Evolutionary conservation across 495 filamentous ascomycete genomes (phyloP), one percentile per base, ranked within the genome.

Genomic region (Xylaria intraflava): DNA sequence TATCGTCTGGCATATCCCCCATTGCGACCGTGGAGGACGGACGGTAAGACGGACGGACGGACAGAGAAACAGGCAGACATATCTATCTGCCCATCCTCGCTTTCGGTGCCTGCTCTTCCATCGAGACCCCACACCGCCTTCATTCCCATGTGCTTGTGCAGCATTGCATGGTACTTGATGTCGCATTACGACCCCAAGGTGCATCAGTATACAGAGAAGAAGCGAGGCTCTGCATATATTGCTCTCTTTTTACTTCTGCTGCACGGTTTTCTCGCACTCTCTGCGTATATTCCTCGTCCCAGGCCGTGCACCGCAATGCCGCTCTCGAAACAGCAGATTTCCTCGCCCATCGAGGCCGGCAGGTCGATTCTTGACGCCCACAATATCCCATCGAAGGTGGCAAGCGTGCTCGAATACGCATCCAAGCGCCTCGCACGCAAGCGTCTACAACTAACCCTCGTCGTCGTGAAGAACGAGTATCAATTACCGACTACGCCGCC

Each of bases 321-420:
- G 46, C 51, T 76, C 45, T 53, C 55, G 42, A 79, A 74, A 66
- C 67, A 68, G 35, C 66, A 66, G 47, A 81, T 80, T 55, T 80
- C 78, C 0, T 70, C 75, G 35, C 77, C 78, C n/a, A 70, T 81
- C 35, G 78, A 79, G 55, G 77, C 78, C 16, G 76, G 77, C 6
- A 59, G 63, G 0, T 78, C 76, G 33, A 65, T 80, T 39, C 66
- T 74, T 39, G 77, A 79, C 46, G 60, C 62, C 40, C 66, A 74
- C 55, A 71, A 76, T 26, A 65, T 80, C 6, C 75, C 78, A 2
- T 53, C 61, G 27, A 64, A 66, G 36, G 50, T 81, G 46, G 69
- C 56, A 12, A 58, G 64, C 11, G 72, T 75, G 27, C 62, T 81
- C 6, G 73, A 78, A 12, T 80, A 80, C 54, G 68, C 72, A n/a